phyloP scores from a whole-genome alignment of 192 early-diverging fungal genomes.

The Podila verticillata region DNA sequence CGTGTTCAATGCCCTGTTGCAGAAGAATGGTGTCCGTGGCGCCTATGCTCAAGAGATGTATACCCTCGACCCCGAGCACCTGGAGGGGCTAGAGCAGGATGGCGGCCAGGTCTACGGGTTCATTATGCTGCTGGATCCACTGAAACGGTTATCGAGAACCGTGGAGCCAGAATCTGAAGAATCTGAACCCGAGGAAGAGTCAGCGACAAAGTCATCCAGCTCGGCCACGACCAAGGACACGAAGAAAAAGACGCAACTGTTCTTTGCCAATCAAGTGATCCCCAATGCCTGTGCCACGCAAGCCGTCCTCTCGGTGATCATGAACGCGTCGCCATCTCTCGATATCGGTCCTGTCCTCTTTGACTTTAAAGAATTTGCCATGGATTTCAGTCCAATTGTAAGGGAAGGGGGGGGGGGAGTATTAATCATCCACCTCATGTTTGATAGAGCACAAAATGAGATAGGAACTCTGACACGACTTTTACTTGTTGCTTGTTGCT shows the following conservation, averaged over 20 bases:
- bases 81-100: not conserved
- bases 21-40: conserved; percentile 4
- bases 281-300: conserved; percentile 22
- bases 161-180: not conserved
- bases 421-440: no score
- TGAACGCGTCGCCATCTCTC: conserved; percentile 1
- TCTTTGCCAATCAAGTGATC: conserved; percentile 19
- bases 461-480: not conserved
- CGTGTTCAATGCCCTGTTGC: conserved; percentile 11
- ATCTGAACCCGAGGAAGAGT: not conserved
- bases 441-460: not conserved
- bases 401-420: no score
- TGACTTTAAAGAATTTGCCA: conserved; percentile 9
- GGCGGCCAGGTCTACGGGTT: not conserved
- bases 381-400: not conserved
- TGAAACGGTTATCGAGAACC: not conserved
- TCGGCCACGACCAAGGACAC: no score
- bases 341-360: conserved; percentile 10
- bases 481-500: no score
- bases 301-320: conserved; percentile 6
- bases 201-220: no score
- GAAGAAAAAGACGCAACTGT: not conserved
- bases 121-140: conserved; percentile 4
- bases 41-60: conserved; percentile 11
- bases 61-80: not conserved